Base-by-base conservation (phyloP, 2,329 filamentous ascomycete genomes). In the Diplodia intermedia region DNA sequence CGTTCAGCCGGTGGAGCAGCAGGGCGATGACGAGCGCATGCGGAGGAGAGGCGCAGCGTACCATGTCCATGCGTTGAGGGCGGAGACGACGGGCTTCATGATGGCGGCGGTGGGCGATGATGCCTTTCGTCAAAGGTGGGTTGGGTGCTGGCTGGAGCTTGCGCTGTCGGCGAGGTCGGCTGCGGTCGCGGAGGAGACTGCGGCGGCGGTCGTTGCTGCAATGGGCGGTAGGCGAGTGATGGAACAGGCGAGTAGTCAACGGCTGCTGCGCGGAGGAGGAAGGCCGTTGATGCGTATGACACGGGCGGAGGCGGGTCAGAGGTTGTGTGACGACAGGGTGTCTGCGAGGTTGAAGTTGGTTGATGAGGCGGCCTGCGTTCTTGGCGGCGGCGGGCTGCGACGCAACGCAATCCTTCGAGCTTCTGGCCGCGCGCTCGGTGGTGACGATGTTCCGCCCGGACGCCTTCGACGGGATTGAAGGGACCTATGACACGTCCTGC, bases 51-150 rank as follows among this genome's bases (percentile, higher is more conserved):
- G 38, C 33, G 50, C 47, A n/a, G 54, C 88, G 77, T 85, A 97
- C 94, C 94, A 97, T 84, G 90, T 92, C 93, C 94, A 97, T 77
- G 94, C 94, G 83, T 97, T 94, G 83, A 94, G 87, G 73, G 93
- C 90, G 78, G 92, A 91, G 74, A 98, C 92, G 78, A 98, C 85
- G 73, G 94, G 94, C 90, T 97, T 97, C 94, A 97, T 97, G 77
- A 76, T 88, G 72, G 12, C 18, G 52, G 53, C 36, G 40, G 53
- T 36, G 53, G 53, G 20, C n/a, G 47, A 29, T 47, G 63, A 54
- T 36, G 50, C 52, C 20, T 29, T n/a, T 47, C 43, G n/a, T 47
- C n/a, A 47, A 47, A 47, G 43, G 62, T 29, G 62, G 33, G 14
- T 38, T 23, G 50, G 20, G 15, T 23, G 31, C 43, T 36, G 63